Conservation (phyloP, 306 rosid species). For the Glycine tomentella region DNA sequence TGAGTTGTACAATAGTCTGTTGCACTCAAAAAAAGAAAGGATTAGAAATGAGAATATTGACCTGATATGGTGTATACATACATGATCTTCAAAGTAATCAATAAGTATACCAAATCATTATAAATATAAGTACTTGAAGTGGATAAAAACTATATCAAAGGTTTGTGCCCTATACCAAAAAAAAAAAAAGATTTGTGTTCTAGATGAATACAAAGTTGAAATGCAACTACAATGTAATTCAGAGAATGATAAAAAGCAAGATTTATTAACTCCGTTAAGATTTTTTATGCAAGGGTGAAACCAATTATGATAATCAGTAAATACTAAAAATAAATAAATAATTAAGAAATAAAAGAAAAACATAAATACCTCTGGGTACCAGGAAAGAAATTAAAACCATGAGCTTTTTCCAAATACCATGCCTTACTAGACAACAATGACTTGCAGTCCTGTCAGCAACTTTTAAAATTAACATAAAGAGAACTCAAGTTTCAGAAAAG, state of each 20-base stretch:
- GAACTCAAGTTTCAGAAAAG: constrained; percentile 37
- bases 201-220: constrained; percentile 5
- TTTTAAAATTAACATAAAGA: constrained; percentile 24
- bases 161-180: not conserved
- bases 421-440: constrained; percentile 73
- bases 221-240: constrained; percentile 25
- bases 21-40: constrained; percentile 24
- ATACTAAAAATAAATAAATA: not conserved
- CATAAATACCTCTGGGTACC: constrained; percentile 79
- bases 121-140: not conserved
- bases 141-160: constrained; percentile 31
- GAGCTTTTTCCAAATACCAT: constrained; percentile 89
- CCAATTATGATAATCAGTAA: constrained; percentile 9
- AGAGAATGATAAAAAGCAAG: not conserved
- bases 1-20: constrained; percentile 16
- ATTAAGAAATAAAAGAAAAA: constrained; percentile 1
- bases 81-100: constrained; percentile 23
- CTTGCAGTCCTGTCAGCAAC: constrained; percentile 76
- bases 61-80: not conserved
- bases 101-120: not conserved
- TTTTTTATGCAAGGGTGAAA: constrained; percentile 4
- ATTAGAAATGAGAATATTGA: constrained; percentile 8
- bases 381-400: constrained; percentile 86
- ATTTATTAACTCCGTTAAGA: not conserved
- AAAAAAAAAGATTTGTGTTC: constrained; percentile 25